A percentile compares a stretch with the other conserved stretches of the same genome.
Evolutionary conservation across 495 filamentous ascomycete genomes (phyloP).

Genomic region (Neohortaea acidophila): DNA sequence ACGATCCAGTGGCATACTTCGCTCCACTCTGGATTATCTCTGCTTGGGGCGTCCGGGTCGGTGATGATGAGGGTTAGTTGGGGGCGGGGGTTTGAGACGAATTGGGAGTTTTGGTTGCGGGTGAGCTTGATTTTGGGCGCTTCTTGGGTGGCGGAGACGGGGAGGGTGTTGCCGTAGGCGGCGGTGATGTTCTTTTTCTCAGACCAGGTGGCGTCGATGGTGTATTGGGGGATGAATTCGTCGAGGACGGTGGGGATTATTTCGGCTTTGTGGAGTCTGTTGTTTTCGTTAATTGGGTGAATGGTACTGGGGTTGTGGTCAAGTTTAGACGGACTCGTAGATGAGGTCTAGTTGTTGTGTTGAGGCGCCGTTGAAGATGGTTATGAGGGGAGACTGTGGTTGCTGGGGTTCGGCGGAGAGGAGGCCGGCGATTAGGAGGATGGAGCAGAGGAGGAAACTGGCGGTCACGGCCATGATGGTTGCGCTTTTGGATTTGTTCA

Average conservation of each 20-base stretch:
- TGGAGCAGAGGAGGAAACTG: constrained; percentile 1
- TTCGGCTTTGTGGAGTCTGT: constrained; percentile 41
- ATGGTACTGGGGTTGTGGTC: neutral
- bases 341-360: constrained; percentile 1
- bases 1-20: constrained; percentile 62
- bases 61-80: constrained; percentile 40
- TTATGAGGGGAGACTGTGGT: neutral
- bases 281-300: neutral
- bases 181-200: constrained; percentile 31
- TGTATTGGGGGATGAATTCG: constrained; percentile 42
- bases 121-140: constrained; percentile 34
- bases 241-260: constrained; percentile 53
- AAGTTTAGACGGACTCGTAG: constrained; percentile 17
- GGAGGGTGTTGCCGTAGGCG: constrained; percentile 46
- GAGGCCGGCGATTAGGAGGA: neutral
- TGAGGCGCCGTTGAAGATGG: too few species aligned
- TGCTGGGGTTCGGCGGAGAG: neutral
- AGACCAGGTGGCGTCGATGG: constrained; percentile 37
- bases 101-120: constrained; percentile 7
- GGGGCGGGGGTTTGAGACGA: neutral
- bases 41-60: constrained; percentile 56
- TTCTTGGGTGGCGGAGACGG: constrained; percentile 35
- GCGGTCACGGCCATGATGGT: neutral
- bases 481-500: neutral
- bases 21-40: constrained; percentile 47